phyloP scores from a whole-genome alignment of 139 green algal genomes.

The Chlamydomonas urium region DNA sequence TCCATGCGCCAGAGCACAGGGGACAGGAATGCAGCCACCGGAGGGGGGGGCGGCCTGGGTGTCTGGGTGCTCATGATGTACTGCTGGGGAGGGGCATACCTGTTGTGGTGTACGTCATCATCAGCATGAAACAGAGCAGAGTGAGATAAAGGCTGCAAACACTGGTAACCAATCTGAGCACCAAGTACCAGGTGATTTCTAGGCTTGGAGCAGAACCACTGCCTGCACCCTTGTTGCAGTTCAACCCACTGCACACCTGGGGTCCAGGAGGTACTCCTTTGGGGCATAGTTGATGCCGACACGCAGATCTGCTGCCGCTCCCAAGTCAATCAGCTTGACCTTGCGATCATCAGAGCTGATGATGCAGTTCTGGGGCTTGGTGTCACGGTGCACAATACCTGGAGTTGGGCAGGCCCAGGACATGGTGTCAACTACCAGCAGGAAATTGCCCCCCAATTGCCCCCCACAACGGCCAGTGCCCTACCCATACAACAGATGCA shows the following conservation, averaged over 20 bases:
- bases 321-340: conserved; percentile 90
- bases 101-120: too few relatives aligned
- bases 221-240: too few relatives aligned
- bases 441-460: too few relatives aligned
- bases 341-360: conserved; percentile 47
- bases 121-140: too few relatives aligned
- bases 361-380: conserved; percentile 91
- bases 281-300: conserved; percentile 93
- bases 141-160: too few relatives aligned
- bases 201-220: too few relatives aligned
- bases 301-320: conserved; percentile 83
- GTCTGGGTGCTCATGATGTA: conserved; percentile 86
- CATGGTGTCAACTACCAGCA: too few relatives aligned
- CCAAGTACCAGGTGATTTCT: too few relatives aligned
- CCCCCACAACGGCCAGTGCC: too few relatives aligned
- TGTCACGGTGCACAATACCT: conserved; percentile 86
- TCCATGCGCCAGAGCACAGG: conserved; percentile 84
- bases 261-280: conserved; percentile 90
- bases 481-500: too few relatives aligned
- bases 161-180: too few relatives aligned
- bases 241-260: conserved; percentile 42
- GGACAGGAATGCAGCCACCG: conserved; percentile 63
- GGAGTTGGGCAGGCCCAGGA: too few relatives aligned
- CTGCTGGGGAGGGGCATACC: conserved; percentile 86
- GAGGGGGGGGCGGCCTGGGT: conserved; percentile 40